Conservation (phyloP, 306 rosid species). For the Medicago ruthenica region DNA sequence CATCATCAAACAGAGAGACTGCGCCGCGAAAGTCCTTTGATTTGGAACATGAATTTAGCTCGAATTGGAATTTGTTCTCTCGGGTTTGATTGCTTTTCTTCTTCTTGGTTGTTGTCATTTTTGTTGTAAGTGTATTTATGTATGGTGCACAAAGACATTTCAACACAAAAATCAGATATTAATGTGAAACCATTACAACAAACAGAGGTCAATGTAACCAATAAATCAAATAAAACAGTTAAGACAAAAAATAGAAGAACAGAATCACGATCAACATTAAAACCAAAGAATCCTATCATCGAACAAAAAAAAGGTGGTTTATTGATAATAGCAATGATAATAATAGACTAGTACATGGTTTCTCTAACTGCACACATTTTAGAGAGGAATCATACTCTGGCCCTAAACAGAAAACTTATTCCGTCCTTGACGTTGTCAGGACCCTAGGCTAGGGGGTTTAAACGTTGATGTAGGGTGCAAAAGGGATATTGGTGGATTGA, state of each 20-base stretch:
- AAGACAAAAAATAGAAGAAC: neutral
- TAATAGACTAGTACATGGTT: too few relatives aligned
- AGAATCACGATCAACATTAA: neutral
- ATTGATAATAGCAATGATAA: too few relatives aligned
- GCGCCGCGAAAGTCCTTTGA: conserved; percentile 62
- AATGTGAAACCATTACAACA: neutral
- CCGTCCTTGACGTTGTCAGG: too few relatives aligned
- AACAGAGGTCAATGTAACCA: neutral
- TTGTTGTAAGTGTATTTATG: conserved; percentile 16
- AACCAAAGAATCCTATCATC: too few relatives aligned
- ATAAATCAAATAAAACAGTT: neutral
- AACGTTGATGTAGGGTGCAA: too few relatives aligned
- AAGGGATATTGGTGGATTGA: too few relatives aligned
- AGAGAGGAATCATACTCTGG: too few relatives aligned
- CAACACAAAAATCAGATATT: neutral
- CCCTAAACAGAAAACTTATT: too few relatives aligned
- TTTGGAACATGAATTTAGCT: conserved; percentile 72
- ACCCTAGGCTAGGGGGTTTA: too few relatives aligned
- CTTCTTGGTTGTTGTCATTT: conserved; percentile 46
- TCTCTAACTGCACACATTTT: too few relatives aligned
- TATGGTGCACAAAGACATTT: neutral
- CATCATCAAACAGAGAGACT: conserved; percentile 61
- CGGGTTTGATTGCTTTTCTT: conserved; percentile 54
- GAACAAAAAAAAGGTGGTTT: too few relatives aligned
- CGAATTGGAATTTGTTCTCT: conserved; percentile 65